phyloP scores from a whole-genome alignment of 352 stramenopile species.

The Phytophthora boehmeriae region DNA sequence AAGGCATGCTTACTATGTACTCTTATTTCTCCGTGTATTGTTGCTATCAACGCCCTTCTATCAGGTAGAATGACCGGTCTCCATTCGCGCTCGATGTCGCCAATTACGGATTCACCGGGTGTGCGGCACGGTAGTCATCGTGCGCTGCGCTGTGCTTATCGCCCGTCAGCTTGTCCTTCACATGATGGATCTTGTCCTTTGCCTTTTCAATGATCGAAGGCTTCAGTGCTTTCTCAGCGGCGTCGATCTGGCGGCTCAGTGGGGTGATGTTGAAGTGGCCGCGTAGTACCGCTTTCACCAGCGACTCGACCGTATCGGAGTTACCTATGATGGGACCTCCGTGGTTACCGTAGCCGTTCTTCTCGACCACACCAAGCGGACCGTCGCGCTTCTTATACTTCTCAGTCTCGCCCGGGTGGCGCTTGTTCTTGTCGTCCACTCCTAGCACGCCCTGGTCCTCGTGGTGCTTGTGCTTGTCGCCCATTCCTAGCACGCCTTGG shows the following conservation, averaged over 20 bases:
- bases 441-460: too few relatives aligned
- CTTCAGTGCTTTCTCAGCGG: neutral
- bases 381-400: too few relatives aligned
- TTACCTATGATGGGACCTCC: neutral
- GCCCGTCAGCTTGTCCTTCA: conserved; percentile 4
- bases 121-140: neutral
- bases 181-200: neutral
- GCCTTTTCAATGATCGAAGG: neutral
- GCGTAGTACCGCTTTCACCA: neutral
- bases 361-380: too few relatives aligned
- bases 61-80: too few relatives aligned
- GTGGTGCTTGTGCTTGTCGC: neutral
- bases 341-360: neutral
- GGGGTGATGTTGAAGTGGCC: conserved; percentile 1
- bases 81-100: neutral
- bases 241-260: neutral
- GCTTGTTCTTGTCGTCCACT: neutral
- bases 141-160: neutral
- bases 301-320: conserved; percentile 1
- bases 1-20: too few relatives aligned
- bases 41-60: too few relatives aligned
- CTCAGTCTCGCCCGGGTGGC: too few relatives aligned
- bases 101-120: neutral
- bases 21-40: too few relatives aligned
- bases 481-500: too few relatives aligned